phyloP scores from a whole-genome alignment of 345 rosid genomes.

The Eutrema heterophyllum region DNA sequence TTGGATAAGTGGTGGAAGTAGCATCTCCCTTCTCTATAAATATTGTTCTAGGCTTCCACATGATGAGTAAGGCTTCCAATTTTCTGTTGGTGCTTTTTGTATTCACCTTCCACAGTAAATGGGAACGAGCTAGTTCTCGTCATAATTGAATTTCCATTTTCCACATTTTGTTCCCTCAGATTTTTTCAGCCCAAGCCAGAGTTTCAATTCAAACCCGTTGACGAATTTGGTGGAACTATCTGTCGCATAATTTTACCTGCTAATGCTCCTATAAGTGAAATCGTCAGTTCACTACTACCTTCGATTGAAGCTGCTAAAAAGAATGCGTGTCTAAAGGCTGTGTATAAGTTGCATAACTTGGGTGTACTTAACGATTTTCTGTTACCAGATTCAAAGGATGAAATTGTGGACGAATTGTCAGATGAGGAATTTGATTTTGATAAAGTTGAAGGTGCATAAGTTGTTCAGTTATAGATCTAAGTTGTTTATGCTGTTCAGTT shows the following conservation, averaged over 20 bases:
- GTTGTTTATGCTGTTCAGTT: neutral
- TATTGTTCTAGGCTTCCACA: constrained; percentile 90
- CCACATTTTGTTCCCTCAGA: constrained; percentile 46
- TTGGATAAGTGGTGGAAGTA: constrained; percentile 67
- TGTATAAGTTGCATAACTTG: constrained; percentile 70
- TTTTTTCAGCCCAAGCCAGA: constrained; percentile 73
- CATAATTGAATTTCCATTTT: constrained; percentile 10
- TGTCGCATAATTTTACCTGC: constrained; percentile 72
- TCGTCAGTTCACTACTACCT: constrained; percentile 51
- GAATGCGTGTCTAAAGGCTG: constrained; percentile 79
- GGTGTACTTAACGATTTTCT: constrained; percentile 71
- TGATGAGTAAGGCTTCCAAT: constrained; percentile 66
- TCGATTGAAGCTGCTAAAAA: constrained; percentile 76
- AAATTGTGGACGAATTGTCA: constrained; percentile 37
- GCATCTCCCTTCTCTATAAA: constrained; percentile 69
- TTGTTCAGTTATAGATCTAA: constrained; percentile 8
- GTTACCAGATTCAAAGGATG: constrained; percentile 44
- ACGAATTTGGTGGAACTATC: constrained; percentile 68
- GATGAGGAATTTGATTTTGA: constrained; percentile 34
- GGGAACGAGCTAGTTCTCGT: constrained; percentile 3
- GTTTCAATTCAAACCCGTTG: constrained; percentile 49
- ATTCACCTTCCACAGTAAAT: neutral
- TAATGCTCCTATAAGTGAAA: constrained; percentile 71
- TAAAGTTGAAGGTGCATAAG: constrained; percentile 49
- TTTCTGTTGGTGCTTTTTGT: constrained; percentile 15